phyloP scores from a whole-genome alignment of 73 alveolate species.

The Tetrahymena thermophila region DNA sequence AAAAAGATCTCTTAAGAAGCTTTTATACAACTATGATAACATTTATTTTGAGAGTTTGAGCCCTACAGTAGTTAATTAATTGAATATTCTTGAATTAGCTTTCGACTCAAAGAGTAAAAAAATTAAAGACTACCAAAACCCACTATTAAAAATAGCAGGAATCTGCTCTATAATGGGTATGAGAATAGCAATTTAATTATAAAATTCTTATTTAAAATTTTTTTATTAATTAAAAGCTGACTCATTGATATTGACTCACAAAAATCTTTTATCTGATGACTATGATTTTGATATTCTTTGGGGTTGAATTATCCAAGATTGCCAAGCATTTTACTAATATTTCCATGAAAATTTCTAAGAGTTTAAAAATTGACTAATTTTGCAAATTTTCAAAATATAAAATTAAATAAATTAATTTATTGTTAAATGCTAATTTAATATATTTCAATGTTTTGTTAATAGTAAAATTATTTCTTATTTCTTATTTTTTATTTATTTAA shows the following conservation, averaged over 20 bases:
- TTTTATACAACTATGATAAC: constrained; percentile 33
- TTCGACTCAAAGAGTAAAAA: neutral
- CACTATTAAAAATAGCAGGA: constrained; percentile 13
- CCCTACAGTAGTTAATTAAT: constrained; percentile 28
- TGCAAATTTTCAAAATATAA: too few species aligned
- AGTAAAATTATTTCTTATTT: neutral
- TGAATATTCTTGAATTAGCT: neutral
- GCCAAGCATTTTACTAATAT: too few species aligned
- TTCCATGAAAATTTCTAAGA: too few species aligned
- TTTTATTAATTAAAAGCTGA: neutral
- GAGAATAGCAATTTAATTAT: neutral
- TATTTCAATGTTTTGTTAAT: neutral
- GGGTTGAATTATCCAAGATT: neutral
- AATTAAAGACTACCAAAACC: constrained; percentile 3
- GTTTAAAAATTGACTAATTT: too few species aligned
- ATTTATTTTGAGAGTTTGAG: constrained; percentile 32
- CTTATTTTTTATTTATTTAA: too few species aligned
- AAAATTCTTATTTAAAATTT: neutral
- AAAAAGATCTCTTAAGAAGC: neutral
- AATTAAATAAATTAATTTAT: too few species aligned
- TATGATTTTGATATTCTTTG: constrained; percentile 28
- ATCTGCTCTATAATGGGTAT: constrained; percentile 18
- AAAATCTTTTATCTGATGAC: constrained; percentile 18
- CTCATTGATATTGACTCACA: constrained; percentile 24
- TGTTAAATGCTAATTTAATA: too few species aligned